phyloP scores from a whole-genome alignment of 306 rosid species.

The Cicer bijugum region DNA sequence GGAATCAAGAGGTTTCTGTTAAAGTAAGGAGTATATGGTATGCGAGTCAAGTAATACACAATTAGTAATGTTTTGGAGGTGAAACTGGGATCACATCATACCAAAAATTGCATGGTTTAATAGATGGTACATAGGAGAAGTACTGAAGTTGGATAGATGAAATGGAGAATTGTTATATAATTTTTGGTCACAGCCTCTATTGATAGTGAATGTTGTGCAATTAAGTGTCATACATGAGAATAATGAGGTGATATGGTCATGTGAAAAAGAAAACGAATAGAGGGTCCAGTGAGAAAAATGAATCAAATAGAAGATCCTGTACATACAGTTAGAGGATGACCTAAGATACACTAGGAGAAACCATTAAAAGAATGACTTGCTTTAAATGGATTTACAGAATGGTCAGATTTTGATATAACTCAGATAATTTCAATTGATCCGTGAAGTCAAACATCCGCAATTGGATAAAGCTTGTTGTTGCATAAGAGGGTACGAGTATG shows the following conservation, averaged over 20 bases:
- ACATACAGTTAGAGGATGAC: not conserved
- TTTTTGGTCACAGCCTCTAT: not conserved
- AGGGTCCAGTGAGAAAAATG: not conserved
- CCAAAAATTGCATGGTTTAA: not conserved
- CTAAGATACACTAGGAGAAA: not conserved
- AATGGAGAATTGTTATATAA: not conserved
- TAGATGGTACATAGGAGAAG: no score
- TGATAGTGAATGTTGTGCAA: not conserved
- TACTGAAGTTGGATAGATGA: not conserved
- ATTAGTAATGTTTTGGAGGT: constrained; percentile 12
- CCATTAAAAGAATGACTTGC: not conserved
- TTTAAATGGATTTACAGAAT: not conserved
- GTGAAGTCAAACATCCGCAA: not conserved
- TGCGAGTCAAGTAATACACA: constrained; percentile 17
- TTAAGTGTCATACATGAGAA: not conserved
- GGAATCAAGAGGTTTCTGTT: not conserved
- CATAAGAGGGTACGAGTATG: not conserved
- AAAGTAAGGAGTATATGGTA: constrained; percentile 6
- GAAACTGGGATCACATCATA: not conserved
- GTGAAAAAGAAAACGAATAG: not conserved
- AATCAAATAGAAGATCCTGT: not conserved
- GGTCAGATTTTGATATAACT: constrained; percentile 20
- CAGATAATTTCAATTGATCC: not conserved
- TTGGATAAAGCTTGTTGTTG: not conserved
- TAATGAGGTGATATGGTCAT: not conserved